These are phyloP conservation scores for Blastobotrys attinorum DNA, from an alignment of 805 yeast species.

Conservation along the genomic window DNA sequence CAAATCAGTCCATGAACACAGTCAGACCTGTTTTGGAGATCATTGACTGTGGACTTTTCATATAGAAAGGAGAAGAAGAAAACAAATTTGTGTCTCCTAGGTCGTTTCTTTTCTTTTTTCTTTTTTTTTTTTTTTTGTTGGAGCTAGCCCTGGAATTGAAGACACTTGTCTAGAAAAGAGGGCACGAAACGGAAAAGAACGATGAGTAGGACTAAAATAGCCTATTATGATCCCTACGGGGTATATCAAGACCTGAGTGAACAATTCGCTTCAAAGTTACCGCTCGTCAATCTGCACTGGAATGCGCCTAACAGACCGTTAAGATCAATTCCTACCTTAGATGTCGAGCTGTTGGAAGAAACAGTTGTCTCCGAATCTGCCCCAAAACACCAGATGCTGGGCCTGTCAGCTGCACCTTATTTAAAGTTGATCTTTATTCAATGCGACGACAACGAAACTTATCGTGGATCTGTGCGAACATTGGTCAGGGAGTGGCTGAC, in stretches of 20 bases:
- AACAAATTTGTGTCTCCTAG: too few relatives aligned
- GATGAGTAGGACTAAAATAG: conserved; percentile 31
- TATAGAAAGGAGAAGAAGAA: too few relatives aligned
- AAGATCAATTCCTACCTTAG: conserved; percentile 54
- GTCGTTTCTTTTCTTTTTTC: too few relatives aligned
- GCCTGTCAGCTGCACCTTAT: conserved; percentile 41
- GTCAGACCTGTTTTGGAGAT: too few relatives aligned
- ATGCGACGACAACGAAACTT: conserved; percentile 61
- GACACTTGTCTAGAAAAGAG: too few relatives aligned
- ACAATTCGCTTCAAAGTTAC: conserved; percentile 41
- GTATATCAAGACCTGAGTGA: conserved; percentile 40
- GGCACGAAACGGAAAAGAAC: too few relatives aligned
- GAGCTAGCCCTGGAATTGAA: too few relatives aligned
- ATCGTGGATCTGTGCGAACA: conserved; percentile 74
- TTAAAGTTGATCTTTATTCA: conserved; percentile 62
- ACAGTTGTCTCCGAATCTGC: conserved; percentile 31
- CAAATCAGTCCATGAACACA: too few relatives aligned
- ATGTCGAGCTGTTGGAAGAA: conserved; percentile 50
- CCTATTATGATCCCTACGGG: conserved; percentile 71
- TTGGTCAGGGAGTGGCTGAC: conserved; percentile 74
- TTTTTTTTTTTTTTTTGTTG: too few relatives aligned
- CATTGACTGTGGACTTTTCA: too few relatives aligned
- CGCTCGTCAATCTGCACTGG: conserved; percentile 68
- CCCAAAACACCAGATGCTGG: conserved; percentile 33
- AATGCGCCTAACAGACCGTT: conserved; percentile 43